Evolutionary conservation across 2,329 filamentous ascomycete genomes (phyloP).

Genomic region (Colletotrichum tropicicola): DNA sequence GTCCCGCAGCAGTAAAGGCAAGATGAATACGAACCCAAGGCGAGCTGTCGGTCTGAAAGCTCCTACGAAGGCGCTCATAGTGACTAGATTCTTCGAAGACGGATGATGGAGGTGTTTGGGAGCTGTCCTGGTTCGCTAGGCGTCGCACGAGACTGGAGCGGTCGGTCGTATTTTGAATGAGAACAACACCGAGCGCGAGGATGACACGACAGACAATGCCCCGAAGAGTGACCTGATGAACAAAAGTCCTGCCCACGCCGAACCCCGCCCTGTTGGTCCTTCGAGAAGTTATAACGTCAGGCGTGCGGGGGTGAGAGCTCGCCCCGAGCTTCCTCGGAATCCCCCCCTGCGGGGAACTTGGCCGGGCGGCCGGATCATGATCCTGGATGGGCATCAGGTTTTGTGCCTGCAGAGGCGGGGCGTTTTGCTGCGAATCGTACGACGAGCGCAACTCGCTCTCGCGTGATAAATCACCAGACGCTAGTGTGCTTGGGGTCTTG

Average conservation of each 20-base stretch:
- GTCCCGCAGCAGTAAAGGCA: neutral
- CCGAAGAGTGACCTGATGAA: neutral
- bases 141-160: too few species aligned
- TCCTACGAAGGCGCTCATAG: slow-evolving; percentile 18
- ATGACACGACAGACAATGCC: neutral
- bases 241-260: neutral
- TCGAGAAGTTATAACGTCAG: neutral
- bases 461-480: neutral
- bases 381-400: neutral
- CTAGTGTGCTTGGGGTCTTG: neutral
- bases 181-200: neutral
- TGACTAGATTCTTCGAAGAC: neutral
- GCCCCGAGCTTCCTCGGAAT: neutral
- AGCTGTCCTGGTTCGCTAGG: too few species aligned
- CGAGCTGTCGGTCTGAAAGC: slow-evolving; percentile 15
- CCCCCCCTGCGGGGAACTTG: neutral
- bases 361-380: slow-evolving; percentile 4
- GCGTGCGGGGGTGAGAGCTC: slow-evolving; percentile 1
- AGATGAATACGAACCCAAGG: neutral
- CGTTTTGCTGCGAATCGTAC: neutral
- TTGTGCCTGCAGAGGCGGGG: neutral
- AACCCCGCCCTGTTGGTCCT: neutral
- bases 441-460: too few species aligned
- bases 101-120: too few species aligned
- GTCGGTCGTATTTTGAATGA: neutral